Conservation (phyloP, 805 yeast species). For the Hanseniaspora meyeri region DNA sequence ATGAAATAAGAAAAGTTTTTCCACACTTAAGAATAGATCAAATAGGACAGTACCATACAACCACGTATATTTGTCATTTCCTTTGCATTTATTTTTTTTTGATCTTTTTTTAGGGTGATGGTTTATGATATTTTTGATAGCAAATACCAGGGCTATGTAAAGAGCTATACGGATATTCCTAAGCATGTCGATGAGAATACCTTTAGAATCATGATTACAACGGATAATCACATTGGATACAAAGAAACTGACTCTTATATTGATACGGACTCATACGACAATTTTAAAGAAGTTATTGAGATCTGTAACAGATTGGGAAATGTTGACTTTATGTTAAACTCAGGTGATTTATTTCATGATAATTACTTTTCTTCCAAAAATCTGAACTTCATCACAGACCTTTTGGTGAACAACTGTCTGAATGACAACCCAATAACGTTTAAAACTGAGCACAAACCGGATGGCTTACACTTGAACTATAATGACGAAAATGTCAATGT, state of each 20-base stretch:
- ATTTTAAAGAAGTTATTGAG: conserved; percentile 71
- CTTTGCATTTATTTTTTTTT: no score
- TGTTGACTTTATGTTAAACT: conserved; percentile 81
- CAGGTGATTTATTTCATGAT: conserved; percentile 86
- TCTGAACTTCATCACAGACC: conserved; percentile 9
- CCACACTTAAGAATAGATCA: not conserved
- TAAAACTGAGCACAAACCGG: conserved; percentile 10
- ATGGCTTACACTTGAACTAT: not conserved
- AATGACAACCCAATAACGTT: conserved; percentile 11
- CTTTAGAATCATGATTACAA: conserved; percentile 65
- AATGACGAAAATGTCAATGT: conserved; percentile 59
- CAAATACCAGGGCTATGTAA: not conserved
- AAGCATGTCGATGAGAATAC: conserved; percentile 39
- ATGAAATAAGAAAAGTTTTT: no score
- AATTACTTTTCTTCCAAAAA: conserved; percentile 57
- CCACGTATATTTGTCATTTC: not conserved
- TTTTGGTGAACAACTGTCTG: conserved; percentile 3
- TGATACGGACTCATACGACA: conserved; percentile 79
- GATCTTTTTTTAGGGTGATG: not conserved
- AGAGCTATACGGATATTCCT: conserved; percentile 13
- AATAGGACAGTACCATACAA: not conserved
- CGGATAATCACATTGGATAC: conserved; percentile 94
- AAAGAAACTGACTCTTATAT: conserved; percentile 79
- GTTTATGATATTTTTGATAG: not conserved
- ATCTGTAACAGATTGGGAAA: conserved; percentile 45